phyloP scores from a whole-genome alignment of 129 eudicot genomes.

The Gnaphalium uliginosum region DNA sequence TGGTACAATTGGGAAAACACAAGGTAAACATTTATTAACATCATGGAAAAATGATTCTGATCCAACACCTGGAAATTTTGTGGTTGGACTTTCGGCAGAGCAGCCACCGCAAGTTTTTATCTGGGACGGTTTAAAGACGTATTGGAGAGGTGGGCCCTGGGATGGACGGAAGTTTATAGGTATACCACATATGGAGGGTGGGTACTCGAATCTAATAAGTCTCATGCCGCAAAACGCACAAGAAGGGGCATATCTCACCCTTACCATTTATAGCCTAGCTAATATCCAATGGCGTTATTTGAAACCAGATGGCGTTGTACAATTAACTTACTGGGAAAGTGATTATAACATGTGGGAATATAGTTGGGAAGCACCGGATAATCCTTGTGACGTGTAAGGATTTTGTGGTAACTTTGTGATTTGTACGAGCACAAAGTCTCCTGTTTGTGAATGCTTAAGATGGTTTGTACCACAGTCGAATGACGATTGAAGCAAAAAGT shows the following conservation, averaged over 20 bases:
- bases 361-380: slow-evolving; percentile 19
- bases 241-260: slow-evolving; percentile 12
- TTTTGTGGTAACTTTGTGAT: slow-evolving; percentile 34
- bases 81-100: slow-evolving; percentile 21
- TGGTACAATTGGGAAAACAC: not conserved
- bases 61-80: slow-evolving; percentile 33
- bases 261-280: not conserved
- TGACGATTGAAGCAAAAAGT: slow-evolving; percentile 28
- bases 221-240: slow-evolving; percentile 7
- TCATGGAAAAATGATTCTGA: slow-evolving; percentile 35
- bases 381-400: slow-evolving; percentile 37
- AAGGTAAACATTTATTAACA: slow-evolving; percentile 17
- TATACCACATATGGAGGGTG: slow-evolving; percentile 16
- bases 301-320: slow-evolving; percentile 2
- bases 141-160: slow-evolving; percentile 41
- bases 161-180: slow-evolving; percentile 33
- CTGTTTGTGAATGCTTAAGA: slow-evolving; percentile 31
- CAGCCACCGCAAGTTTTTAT: slow-evolving; percentile 30
- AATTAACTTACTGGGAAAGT: not conserved
- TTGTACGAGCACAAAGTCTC: slow-evolving; percentile 17
- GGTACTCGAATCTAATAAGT: slow-evolving; percentile 8
- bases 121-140: slow-evolving; percentile 12
- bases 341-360: slow-evolving; percentile 1
- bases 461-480: slow-evolving; percentile 37
- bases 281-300: not conserved